Base-by-base conservation (phyloP, 2,329 filamentous ascomycete species). In the Hortaea werneckii region DNA sequence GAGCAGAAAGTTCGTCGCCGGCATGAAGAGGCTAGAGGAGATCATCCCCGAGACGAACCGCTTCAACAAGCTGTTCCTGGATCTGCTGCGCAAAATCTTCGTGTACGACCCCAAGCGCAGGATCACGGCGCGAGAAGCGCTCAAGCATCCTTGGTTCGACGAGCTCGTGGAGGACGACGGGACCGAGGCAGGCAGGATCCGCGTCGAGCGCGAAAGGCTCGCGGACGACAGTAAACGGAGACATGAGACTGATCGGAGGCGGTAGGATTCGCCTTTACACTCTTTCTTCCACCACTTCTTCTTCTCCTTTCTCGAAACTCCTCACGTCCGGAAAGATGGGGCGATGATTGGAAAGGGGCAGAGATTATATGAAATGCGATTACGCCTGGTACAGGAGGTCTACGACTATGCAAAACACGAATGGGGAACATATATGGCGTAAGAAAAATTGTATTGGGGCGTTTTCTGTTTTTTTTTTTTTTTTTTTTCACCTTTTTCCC, bases 111-210 rank as follows among this genome's bases (percentile, higher is more conserved):
- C 79, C 5, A 79, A 79, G 59, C 73, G 75, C 53, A 72, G 79
- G 26, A 81, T 83, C 53, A 79, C 77, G 1, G 79, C 79, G 50
- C 78, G 81, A 52, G 70, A 82, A 56, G 79, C 79, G 11, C 65
- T 83, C 50, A 77, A 80, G 59, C 79, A 83, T 58, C 75, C 76
- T 1, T 83, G 79, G 79, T 83, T 83, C 65, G 77, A 73, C 51
- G 79, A 83, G 61, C 68, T 71, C 9, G 68, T 82, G 20, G 72
- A 80, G 55, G 79, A 83, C 56, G 79, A 83, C 58, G 79, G 79
- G 46, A 82, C 79, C 10, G 79, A 82, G 63, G 79, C 79, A 13
- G 68, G 76, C 47, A 73, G 77, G 47, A 80, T 82, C 51, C 44
- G 57, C 35, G 50, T 55, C 8, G 60, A 62, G 49, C 48, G 59